A percentile compares a stretch with the other conserved stretches of the same genome.
Conservation (phyloP, 2,329 filamentous ascomycete species). For the Epichloe amarillans region DNA sequence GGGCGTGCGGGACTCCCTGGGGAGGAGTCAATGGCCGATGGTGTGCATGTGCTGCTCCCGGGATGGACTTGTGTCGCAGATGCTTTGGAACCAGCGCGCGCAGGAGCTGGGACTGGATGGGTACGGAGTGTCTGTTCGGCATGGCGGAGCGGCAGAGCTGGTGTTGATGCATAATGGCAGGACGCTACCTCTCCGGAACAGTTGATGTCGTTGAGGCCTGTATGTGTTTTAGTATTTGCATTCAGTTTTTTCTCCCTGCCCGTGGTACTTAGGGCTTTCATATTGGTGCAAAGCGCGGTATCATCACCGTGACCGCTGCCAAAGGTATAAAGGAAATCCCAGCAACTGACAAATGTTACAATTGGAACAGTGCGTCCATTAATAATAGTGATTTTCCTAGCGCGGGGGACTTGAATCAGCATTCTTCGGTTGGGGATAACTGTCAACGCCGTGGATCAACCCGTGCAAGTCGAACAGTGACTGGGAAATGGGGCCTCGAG, state of each 20-base stretch:
- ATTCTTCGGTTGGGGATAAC: neutral
- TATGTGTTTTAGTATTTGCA: neutral
- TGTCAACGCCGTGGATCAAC: too few relatives aligned
- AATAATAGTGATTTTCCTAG: neutral
- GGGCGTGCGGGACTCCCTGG: constrained; percentile 62
- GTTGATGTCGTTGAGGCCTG: neutral
- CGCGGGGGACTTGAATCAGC: neutral
- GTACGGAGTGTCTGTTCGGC: constrained; percentile 35
- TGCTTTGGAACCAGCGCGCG: constrained; percentile 59
- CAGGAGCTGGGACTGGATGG: constrained; percentile 50
- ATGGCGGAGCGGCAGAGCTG: constrained; percentile 23
- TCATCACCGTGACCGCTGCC: too few relatives aligned
- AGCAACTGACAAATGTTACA: too few relatives aligned
- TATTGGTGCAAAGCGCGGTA: too few relatives aligned
- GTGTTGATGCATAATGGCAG: constrained; percentile 39
- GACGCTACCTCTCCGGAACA: constrained; percentile 11
- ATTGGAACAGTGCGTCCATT: neutral
- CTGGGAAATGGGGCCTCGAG: neutral
- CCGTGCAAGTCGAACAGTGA: neutral
- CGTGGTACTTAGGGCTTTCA: neutral
- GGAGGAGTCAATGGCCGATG: constrained; percentile 55
- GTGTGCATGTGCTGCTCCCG: constrained; percentile 51
- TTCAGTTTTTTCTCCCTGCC: neutral
- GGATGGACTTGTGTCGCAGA: constrained; percentile 48
- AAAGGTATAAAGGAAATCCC: too few relatives aligned